Evolutionary conservation across 108 stramenopile species (phyloP), one percentile per base, ranked within the genome.

Genomic region (Bacterosira constricta): DNA sequence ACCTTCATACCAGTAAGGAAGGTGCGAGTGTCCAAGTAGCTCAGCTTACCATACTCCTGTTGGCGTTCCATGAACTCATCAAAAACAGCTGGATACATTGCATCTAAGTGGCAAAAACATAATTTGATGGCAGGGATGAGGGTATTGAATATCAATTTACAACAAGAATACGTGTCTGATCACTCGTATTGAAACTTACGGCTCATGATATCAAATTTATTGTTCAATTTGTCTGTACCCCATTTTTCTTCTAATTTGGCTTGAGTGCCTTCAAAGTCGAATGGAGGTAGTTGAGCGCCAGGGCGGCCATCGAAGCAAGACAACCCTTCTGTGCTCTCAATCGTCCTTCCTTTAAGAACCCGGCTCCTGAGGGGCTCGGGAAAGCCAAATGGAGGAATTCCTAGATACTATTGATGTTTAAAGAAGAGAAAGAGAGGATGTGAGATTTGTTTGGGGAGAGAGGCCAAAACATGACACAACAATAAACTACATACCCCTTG

Each of bases 321-420:
- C 60, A 88, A 57, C 15, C 91, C 92, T 55, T 89, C 79, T 27
- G 88, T 91, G 7, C 93, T 91, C 56, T 83, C 85, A 59, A 98
- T 93, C 7, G 77, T 91, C 44, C 82, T 67, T 7, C 92, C 96
- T 71, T 93, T 90, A 15, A 97, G 54, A 26, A 96, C 94, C 39
- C 81, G 46, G 9, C 86, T 73, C 35, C 97, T 86, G 12, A 99
- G 73, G 21, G 96, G 96, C 70, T 99, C 98, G 6, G 98, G 98
- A 84, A 99, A 99, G 25, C 98, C 98, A 64, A 89, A 93, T 17
- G 94, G 94, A 15, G 96, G 97, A 17, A 96, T 92, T 4, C 96
- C 96, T 13, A 97, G 84, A 26, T 82, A 89, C 27, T 91, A 88
- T 67, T 97, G 96, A 73, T n/a, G n/a, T n/a, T n/a, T n/a, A n/a